Percentiles rank a stretch among this genome's conserved stretches.
These are phyloP conservation scores for Crepidotus sp. DNA, from an alignment of 1,284 basidiomycete genomes.

Conservation along the genomic window DNA sequence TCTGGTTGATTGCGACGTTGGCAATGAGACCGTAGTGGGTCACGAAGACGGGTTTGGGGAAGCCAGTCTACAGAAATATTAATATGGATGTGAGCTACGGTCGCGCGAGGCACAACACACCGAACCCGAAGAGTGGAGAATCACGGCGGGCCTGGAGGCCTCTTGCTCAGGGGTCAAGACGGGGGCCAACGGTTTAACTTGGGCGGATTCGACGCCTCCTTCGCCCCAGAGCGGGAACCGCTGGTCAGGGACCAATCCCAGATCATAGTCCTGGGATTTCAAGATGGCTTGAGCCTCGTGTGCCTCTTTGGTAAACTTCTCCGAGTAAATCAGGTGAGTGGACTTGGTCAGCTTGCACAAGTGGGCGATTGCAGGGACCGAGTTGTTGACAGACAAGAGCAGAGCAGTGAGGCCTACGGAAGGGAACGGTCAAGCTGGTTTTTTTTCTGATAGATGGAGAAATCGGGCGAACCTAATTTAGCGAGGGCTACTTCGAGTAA, in stretches of 20 bases:
- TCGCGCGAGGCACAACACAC: conserved; percentile 21
- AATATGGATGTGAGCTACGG: neutral
- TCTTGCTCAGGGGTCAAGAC: conserved; percentile 40
- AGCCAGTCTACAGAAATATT: conserved; percentile 24
- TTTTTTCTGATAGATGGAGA: neutral
- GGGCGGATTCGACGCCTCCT: conserved; percentile 27
- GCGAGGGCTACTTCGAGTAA: conserved; percentile 38
- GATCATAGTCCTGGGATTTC: conserved; percentile 23
- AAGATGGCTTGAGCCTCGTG: conserved; percentile 27
- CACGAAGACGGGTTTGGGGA: conserved; percentile 37
- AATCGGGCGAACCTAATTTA: conserved; percentile 27
- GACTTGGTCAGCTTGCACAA: conserved; percentile 41
- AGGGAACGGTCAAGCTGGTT: neutral
- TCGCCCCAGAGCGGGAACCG: conserved; percentile 37
- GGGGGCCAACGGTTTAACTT: conserved; percentile 27
- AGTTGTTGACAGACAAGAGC: conserved; percentile 50
- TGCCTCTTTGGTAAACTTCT: conserved; percentile 30
- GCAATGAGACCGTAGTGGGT: conserved; percentile 33
- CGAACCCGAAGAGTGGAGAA: conserved; percentile 58
- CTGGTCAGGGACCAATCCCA: conserved; percentile 30
- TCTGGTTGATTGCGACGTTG: conserved; percentile 29
- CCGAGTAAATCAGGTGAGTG: conserved; percentile 38
- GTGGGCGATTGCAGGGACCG: conserved; percentile 46
- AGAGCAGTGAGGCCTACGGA: conserved; percentile 30
- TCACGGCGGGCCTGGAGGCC: conserved; percentile 34